Conservation (phyloP, 495 filamentous ascomycete genomes). For the Aspergillus nanangensis region DNA sequence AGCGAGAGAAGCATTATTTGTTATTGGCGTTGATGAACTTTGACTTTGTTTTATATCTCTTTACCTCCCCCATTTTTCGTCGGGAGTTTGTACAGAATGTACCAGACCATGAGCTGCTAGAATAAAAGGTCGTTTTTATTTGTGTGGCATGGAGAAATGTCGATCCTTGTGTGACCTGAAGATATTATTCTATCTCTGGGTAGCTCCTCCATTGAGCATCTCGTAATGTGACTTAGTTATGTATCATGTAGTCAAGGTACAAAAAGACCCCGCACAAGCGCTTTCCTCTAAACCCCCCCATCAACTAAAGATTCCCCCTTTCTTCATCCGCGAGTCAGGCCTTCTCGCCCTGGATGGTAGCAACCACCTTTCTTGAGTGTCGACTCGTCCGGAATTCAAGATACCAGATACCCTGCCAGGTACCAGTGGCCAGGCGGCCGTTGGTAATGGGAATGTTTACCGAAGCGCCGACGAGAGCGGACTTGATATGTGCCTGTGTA, state of each 20-base stretch:
- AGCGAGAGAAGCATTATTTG: slow-evolving; percentile 19
- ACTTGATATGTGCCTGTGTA: slow-evolving; percentile 95
- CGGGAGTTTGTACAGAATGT: slow-evolving; percentile 20
- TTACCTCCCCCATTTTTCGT: slow-evolving; percentile 10
- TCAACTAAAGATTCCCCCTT: slow-evolving; percentile 15
- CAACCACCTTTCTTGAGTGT: slow-evolving; percentile 77
- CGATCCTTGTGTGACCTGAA: too few relatives aligned
- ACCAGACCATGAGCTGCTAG: slow-evolving; percentile 19
- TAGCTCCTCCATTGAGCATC: too few relatives aligned
- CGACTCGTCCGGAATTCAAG: slow-evolving; percentile 78
- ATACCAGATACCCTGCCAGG: slow-evolving; percentile 87
- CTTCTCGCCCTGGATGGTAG: slow-evolving; percentile 94
- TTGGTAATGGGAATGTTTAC: slow-evolving; percentile 86
- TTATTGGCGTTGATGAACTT: slow-evolving; percentile 42
- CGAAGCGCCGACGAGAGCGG: slow-evolving; percentile 78
- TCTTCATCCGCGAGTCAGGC: slow-evolving; percentile 33
- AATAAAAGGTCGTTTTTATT: slow-evolving; percentile 8
- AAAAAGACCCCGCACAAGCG: too few relatives aligned
- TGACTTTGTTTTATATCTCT: slow-evolving; percentile 20
- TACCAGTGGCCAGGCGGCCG: slow-evolving; percentile 68
- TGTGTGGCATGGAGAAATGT: too few relatives aligned
- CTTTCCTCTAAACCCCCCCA: too few relatives aligned
- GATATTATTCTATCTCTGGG: too few relatives aligned
- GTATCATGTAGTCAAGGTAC: too few relatives aligned
- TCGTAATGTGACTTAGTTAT: too few relatives aligned